Conservation (phyloP, 345 rosid species). For the Salix udensis region DNA sequence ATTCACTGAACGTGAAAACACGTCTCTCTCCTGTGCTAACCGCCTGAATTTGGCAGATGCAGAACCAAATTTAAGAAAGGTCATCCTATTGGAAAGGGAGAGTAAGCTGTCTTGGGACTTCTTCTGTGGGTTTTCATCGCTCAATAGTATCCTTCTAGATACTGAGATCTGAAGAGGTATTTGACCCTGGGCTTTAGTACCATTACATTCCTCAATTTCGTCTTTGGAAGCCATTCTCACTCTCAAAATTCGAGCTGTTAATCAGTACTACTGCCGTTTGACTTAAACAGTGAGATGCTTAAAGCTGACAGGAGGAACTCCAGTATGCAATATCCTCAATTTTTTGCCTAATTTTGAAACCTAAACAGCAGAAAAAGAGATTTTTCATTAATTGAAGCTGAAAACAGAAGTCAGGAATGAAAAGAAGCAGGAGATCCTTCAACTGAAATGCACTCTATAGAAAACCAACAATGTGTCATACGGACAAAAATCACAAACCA, state of each 20-base stretch:
- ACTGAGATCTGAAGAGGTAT: constrained; percentile 39
- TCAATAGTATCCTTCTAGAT: constrained; percentile 45
- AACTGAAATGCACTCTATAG: too few species aligned
- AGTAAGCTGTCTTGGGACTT: constrained; percentile 21
- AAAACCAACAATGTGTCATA: too few species aligned
- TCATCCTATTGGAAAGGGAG: constrained; percentile 33
- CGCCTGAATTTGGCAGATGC: constrained; percentile 64
- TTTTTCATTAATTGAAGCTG: too few species aligned
- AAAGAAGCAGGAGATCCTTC: too few species aligned
- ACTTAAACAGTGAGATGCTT: too few species aligned
- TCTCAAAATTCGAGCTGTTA: constrained; percentile 5
- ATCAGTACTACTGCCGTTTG: too few species aligned
- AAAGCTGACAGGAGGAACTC: too few species aligned
- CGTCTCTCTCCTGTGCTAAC: constrained; percentile 62
- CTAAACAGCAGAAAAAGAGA: too few species aligned
- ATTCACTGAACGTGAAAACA: constrained; percentile 55
- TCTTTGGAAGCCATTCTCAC: constrained; percentile 39
- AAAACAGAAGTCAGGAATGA: too few species aligned
- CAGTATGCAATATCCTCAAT: not conserved
- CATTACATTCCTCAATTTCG: constrained; percentile 46
- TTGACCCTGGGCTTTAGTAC: constrained; percentile 18
- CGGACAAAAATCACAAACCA: too few species aligned
- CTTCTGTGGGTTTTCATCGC: constrained; percentile 26
- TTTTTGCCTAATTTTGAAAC: too few species aligned
- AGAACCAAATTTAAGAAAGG: constrained; percentile 56